A percentile compares a stretch with the other conserved stretches of the same genome.
Conservation (phyloP, 2,329 filamentous ascomycete species). For the Lecanoromycetidae sp. region DNA sequence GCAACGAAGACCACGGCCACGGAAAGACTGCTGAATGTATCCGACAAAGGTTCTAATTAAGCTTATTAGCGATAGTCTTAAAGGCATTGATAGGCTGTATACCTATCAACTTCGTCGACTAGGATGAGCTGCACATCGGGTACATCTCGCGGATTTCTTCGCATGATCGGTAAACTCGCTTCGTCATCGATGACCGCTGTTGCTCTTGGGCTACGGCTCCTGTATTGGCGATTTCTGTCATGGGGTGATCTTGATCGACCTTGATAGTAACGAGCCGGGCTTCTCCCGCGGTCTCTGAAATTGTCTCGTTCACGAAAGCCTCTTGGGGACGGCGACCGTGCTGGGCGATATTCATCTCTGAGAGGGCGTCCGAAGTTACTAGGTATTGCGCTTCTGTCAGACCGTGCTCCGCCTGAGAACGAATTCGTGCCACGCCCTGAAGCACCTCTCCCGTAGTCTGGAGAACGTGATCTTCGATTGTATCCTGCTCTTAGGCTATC, state of each 20-base stretch:
- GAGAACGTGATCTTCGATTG: conserved; percentile 48
- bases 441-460: conserved; percentile 43
- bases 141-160: conserved; percentile 59
- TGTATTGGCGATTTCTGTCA: conserved; percentile 49
- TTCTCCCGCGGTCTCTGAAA: conserved; percentile 37
- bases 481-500: conserved; percentile 28
- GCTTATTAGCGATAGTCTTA: conserved; percentile 7
- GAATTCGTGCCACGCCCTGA: conserved; percentile 22
- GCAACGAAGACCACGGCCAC: conserved; percentile 56
- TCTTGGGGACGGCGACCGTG: conserved; percentile 47
- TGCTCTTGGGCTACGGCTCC: conserved; percentile 57
- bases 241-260: conserved; percentile 61
- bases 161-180: conserved; percentile 57
- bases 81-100: conserved; percentile 15
- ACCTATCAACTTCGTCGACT: conserved; percentile 59
- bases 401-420: conserved; percentile 35
- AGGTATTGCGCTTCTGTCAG: background rate
- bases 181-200: conserved; percentile 45
- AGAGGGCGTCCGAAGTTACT: conserved; percentile 22
- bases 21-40: conserved; percentile 70
- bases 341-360: conserved; percentile 55
- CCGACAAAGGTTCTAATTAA: conserved; percentile 56
- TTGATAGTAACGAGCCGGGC: conserved; percentile 42
- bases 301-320: conserved; percentile 53
- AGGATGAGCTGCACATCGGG: conserved; percentile 85